A percentile compares a stretch with the other conserved stretches of the same genome.
Conservation (phyloP, 192 early-diverging fungal genomes). For the Linnemannia hyalina region DNA sequence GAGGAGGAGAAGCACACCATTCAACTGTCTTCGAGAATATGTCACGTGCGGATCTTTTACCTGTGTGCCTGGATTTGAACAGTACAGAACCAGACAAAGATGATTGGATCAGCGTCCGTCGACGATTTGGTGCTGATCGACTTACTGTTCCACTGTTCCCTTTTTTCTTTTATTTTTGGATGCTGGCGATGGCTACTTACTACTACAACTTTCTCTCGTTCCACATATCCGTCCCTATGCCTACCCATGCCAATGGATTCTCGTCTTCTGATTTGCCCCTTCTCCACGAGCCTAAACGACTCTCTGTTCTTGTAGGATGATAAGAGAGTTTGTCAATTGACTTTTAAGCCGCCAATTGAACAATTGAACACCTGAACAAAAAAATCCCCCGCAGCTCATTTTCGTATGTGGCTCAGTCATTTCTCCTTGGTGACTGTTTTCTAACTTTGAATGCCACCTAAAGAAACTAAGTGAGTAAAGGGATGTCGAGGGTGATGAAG, state of each 20-base stretch:
- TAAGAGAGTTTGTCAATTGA: not conserved
- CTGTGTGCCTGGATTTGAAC: not conserved
- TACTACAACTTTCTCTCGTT: not conserved
- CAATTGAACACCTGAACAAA: not conserved
- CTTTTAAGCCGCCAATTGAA: not conserved
- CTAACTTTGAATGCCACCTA: not conserved
- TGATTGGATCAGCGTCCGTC: too few species aligned
- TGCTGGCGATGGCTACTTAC: too few species aligned
- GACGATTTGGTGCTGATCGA: too few species aligned
- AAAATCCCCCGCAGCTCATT: slow-evolving; percentile 3
- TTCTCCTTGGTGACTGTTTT: not conserved
- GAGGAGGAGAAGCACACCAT: too few species aligned
- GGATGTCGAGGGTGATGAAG: not conserved
- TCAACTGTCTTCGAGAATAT: too few species aligned
- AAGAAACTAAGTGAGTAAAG: not conserved
- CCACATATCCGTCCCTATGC: not conserved
- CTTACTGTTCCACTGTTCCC: too few species aligned
- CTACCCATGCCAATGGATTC: too few species aligned
- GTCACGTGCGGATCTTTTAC: not conserved
- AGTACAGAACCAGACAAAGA: not conserved
- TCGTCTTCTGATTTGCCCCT: too few species aligned
- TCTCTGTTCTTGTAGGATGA: not conserved
- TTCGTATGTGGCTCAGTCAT: not conserved
- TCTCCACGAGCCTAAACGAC: too few species aligned
- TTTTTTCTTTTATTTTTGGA: too few species aligned